A percentile compares a stretch with the other conserved stretches of the same genome.
phyloP scores from a whole-genome alignment of 2,329 filamentous ascomycete genomes.

The Microdochium nivale region DNA sequence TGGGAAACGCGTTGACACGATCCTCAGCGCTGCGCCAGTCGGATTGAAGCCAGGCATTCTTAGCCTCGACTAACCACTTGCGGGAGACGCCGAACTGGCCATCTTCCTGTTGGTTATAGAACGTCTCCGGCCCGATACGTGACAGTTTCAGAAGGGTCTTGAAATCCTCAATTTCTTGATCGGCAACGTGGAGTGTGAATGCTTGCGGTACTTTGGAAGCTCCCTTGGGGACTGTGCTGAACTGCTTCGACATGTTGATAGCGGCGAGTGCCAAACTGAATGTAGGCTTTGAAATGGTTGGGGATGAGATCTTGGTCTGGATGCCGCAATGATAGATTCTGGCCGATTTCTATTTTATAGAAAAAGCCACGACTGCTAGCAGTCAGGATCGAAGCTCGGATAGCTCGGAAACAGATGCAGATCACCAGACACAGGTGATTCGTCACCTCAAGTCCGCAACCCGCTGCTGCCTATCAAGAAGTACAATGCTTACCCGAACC shows the following conservation, averaged over 20 bases:
- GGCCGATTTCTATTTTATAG: not conserved
- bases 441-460: too few species aligned
- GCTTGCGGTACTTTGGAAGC: not conserved
- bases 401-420: not conserved
- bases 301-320: not conserved
- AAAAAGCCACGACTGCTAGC: not conserved
- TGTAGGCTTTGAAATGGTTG: not conserved
- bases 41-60: slow-evolving; percentile 27
- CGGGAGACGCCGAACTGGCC: slow-evolving; percentile 31
- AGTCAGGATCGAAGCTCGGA: not conserved
- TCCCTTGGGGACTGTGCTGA: not conserved
- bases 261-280: not conserved
- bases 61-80: slow-evolving; percentile 34
- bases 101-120: slow-evolving; percentile 36
- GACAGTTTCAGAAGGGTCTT: slow-evolving; percentile 35
- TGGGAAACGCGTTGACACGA: slow-evolving; percentile 36
- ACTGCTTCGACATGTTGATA: not conserved
- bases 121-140: slow-evolving; percentile 36
- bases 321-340: not conserved
- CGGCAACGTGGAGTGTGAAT: slow-evolving; percentile 22
- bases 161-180: slow-evolving; percentile 34
- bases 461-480: too few species aligned
- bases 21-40: slow-evolving; percentile 30
- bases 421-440: too few species aligned
- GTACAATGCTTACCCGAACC: too few species aligned